A percentile compares a stretch with the other conserved stretches of the same genome.
Conservation (phyloP, 371 early-diverging fungal genomes). For the Paraphysoderma sedebokerense region DNA sequence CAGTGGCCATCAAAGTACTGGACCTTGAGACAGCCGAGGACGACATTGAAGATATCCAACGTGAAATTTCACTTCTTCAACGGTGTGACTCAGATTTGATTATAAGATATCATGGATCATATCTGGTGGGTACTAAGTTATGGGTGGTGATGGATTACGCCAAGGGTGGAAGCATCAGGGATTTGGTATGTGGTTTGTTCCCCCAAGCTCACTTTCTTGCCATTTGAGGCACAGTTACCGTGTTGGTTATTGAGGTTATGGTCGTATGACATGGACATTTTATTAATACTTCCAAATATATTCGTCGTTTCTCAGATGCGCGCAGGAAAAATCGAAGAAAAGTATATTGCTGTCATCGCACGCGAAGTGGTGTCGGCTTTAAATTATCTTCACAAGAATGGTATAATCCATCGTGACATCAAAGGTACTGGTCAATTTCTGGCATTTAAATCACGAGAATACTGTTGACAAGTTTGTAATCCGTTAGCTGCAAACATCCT, state of each 20-base stretch:
- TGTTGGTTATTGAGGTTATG: too few relatives aligned
- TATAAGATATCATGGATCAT: slow-evolving; percentile 82
- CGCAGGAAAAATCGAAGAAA: slow-evolving; percentile 73
- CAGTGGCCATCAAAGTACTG: slow-evolving; percentile 86
- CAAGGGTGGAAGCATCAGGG: slow-evolving; percentile 79
- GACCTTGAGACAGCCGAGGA: slow-evolving; percentile 92
- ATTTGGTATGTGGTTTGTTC: slow-evolving; percentile 36
- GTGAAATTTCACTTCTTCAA: slow-evolving; percentile 78
- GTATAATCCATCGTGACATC: slow-evolving; percentile 93
- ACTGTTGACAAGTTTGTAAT: not conserved
- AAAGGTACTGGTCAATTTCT: slow-evolving; percentile 47
- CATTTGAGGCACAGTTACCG: too few relatives aligned
- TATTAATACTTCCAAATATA: not conserved
- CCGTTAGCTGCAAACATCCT: slow-evolving; percentile 72
- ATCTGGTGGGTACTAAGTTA: slow-evolving; percentile 74
- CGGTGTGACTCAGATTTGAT: slow-evolving; percentile 76
- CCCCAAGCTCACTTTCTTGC: too few relatives aligned
- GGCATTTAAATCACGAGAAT: slow-evolving; percentile 2
- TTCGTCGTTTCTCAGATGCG: slow-evolving; percentile 50
- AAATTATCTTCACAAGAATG: slow-evolving; percentile 77
- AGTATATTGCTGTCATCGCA: slow-evolving; percentile 66
- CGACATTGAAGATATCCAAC: slow-evolving; percentile 87
- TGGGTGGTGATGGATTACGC: slow-evolving; percentile 98
- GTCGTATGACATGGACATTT: not conserved
- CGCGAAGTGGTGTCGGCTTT: slow-evolving; percentile 75